Conservation (phyloP, 1,284 basidiomycete genomes). For the Athelia psychrophila region DNA sequence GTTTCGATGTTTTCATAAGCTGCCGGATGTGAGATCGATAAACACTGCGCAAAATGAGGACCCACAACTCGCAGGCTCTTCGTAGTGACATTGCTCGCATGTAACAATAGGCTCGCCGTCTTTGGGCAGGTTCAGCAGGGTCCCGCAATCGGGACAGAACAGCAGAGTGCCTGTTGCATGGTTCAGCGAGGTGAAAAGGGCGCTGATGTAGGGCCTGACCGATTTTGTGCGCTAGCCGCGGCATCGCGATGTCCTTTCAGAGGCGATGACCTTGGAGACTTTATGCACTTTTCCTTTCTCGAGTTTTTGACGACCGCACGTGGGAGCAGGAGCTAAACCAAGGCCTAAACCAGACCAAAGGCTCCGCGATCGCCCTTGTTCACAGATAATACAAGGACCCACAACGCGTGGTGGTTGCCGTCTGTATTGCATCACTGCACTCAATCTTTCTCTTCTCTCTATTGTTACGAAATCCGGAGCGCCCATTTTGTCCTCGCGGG, state of each 20-base stretch:
- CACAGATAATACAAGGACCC: too few relatives aligned
- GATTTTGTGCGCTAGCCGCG: slow-evolving; percentile 23
- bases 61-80: slow-evolving; percentile 86
- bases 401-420: too few relatives aligned
- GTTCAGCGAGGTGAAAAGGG: background rate
- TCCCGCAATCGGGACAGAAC: slow-evolving; percentile 93
- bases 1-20: slow-evolving; percentile 94
- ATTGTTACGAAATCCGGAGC: too few relatives aligned
- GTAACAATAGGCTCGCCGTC: slow-evolving; percentile 76
- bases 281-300: background rate
- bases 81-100: slow-evolving; percentile 87
- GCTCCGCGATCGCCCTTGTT: too few relatives aligned
- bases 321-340: background rate
- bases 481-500: too few relatives aligned
- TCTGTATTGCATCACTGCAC: too few relatives aligned
- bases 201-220: slow-evolving; percentile 1
- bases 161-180: slow-evolving; percentile 72
- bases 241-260: slow-evolving; percentile 6
- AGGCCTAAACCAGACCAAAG: background rate
- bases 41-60: background rate
- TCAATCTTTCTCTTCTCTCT: too few relatives aligned
- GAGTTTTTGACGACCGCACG: background rate
- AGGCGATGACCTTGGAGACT: background rate
- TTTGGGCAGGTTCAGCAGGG: slow-evolving; percentile 80
- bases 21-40: slow-evolving; percentile 27